Evolutionary conservation across 2,329 filamentous ascomycete genomes (phyloP).

Genomic region (Trichoderma sp.): DNA sequence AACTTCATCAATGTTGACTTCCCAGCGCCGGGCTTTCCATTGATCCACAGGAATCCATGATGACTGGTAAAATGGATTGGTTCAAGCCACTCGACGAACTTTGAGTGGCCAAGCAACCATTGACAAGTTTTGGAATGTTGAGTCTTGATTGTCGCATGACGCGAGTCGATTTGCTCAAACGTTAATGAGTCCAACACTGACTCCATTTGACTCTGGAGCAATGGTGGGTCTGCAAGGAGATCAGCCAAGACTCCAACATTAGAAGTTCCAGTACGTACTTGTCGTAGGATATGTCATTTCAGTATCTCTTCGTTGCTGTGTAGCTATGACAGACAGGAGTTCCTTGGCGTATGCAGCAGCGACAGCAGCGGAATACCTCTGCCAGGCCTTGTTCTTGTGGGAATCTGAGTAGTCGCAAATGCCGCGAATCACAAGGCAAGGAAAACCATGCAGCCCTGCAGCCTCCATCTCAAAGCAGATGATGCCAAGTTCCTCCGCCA

Average conservation of each 20-base stretch:
- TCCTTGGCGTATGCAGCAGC: not conserved
- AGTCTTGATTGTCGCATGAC: not conserved
- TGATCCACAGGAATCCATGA: not conserved
- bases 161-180: not conserved
- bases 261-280: not conserved
- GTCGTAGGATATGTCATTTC: not conserved
- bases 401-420: not conserved
- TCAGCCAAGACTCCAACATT: not conserved
- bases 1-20: not conserved
- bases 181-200: not conserved
- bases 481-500: not conserved
- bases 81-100: not conserved
- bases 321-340: not conserved
- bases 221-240: not conserved
- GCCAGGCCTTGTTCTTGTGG: not conserved
- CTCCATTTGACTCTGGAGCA: not conserved
- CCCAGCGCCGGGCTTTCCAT: not conserved
- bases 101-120: not conserved
- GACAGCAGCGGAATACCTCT: not conserved
- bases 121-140: not conserved
- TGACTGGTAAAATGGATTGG: not conserved
- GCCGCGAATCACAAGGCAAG: not conserved
- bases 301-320: not conserved
- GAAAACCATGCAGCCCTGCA: not conserved
- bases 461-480: not conserved